Evolutionary conservation across 2,329 filamentous ascomycete genomes (phyloP).

Genomic region (Lachnellula suecica): DNA sequence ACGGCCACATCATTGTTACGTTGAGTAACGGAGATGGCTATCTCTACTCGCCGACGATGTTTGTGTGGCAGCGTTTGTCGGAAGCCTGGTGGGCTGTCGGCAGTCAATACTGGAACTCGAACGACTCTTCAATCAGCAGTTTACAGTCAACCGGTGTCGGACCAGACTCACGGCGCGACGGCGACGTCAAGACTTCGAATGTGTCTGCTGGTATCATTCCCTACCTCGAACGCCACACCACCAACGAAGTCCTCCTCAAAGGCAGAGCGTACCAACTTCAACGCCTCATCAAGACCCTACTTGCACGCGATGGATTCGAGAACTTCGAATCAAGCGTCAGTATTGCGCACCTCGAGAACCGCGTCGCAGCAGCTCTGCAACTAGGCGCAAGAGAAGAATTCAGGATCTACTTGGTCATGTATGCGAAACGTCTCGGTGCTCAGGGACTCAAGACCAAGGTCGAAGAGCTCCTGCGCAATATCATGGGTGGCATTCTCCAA

Average conservation of each 20-base stretch:
- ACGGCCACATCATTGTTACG: slow-evolving; percentile 83
- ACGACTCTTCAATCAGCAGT: slow-evolving; percentile 83
- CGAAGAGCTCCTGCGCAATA: slow-evolving; percentile 81
- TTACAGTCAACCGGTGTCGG: slow-evolving; percentile 71
- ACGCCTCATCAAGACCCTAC: slow-evolving; percentile 82
- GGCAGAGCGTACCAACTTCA: slow-evolving; percentile 90
- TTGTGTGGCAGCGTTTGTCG: slow-evolving; percentile 90
- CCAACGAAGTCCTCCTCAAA: slow-evolving; percentile 86
- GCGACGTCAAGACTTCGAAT: slow-evolving; percentile 51
- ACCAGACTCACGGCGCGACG: slow-evolving; percentile 47
- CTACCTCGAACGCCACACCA: slow-evolving; percentile 90
- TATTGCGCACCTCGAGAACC: slow-evolving; percentile 92
- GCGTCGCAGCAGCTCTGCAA: slow-evolving; percentile 84
- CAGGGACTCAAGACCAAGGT: slow-evolving; percentile 87
- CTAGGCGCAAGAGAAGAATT: slow-evolving; percentile 90
- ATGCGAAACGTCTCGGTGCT: slow-evolving; percentile 89
- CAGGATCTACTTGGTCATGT: slow-evolving; percentile 94
- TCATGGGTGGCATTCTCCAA: slow-evolving; percentile 71
- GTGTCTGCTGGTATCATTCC: slow-evolving; percentile 92
- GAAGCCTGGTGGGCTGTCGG: slow-evolving; percentile 98
- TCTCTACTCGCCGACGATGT: slow-evolving; percentile 82
- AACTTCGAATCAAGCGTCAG: slow-evolving; percentile 88
- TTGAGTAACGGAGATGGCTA: slow-evolving; percentile 94
- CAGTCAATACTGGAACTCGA: slow-evolving; percentile 98
- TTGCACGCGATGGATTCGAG: slow-evolving; percentile 89